phyloP scores from a whole-genome alignment of 2,329 filamentous ascomycete species.

The Whalleya microplaca region DNA sequence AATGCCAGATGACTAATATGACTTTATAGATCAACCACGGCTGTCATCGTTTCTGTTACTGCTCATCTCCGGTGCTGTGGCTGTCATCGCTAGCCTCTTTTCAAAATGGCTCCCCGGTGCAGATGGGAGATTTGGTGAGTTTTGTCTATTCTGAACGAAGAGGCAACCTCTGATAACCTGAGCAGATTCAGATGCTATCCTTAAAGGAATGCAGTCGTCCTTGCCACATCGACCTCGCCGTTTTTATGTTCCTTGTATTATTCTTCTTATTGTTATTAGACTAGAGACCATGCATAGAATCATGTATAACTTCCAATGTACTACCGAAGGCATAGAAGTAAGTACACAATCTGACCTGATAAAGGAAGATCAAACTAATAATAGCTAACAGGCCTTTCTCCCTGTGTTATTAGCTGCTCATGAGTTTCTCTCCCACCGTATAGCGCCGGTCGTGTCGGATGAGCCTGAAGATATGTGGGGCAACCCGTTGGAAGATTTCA shows the following conservation, averaged over 20 bases:
- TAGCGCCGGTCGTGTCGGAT: constrained; percentile 42
- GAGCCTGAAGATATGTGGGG: constrained; percentile 51
- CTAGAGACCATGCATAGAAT: constrained; percentile 53
- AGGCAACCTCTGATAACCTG: constrained; percentile 4
- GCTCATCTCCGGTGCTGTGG: constrained; percentile 47
- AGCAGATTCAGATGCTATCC: constrained; percentile 36
- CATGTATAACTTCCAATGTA: constrained; percentile 54
- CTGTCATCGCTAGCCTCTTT: constrained; percentile 46
- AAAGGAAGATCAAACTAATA: constrained; percentile 1
- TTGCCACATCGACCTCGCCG: constrained; percentile 52
- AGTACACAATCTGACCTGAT: constrained; percentile 1
- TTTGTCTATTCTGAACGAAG: background rate
- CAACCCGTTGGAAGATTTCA: constrained; percentile 51
- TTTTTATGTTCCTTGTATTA: constrained; percentile 49
- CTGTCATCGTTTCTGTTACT: constrained; percentile 53
- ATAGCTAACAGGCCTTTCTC: constrained; percentile 47
- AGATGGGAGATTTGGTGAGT: constrained; percentile 50
- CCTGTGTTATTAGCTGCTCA: constrained; percentile 49
- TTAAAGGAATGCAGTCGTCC: constrained; percentile 41
- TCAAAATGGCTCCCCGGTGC: constrained; percentile 51
- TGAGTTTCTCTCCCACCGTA: constrained; percentile 46
- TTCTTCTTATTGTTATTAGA: constrained; percentile 50
- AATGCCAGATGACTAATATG: constrained; percentile 15
- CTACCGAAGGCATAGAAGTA: constrained; percentile 54
- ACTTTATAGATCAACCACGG: constrained; percentile 49